Evolutionary conservation across 2,329 filamentous ascomycete species (phyloP).

Genomic region (Cladosporium velox): DNA sequence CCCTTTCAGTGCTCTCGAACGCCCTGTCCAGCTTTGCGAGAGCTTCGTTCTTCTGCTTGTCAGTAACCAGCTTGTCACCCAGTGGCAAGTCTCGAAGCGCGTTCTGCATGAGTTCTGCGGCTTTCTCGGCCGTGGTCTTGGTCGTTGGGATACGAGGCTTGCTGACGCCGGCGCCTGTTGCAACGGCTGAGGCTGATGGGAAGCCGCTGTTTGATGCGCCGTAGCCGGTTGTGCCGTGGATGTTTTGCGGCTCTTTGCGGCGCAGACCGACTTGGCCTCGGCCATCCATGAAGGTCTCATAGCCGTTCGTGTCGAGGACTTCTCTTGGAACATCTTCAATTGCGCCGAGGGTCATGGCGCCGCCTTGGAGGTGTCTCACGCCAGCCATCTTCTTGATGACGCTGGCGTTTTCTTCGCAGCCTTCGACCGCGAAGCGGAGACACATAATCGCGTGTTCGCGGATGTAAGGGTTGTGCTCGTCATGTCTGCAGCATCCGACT

Average conservation of each 20-base stretch:
- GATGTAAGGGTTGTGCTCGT: conserved; percentile 91
- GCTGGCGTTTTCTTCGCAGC: conserved; percentile 70
- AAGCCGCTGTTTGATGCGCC: conserved; percentile 10
- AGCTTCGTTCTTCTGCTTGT: conserved; percentile 47
- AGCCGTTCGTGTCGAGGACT: conserved; percentile 51
- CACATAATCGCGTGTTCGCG: conserved; percentile 88
- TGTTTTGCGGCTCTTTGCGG: conserved; percentile 39
- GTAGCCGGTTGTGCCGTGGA: background rate
- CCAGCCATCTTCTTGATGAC: conserved; percentile 65
- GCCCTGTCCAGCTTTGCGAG: conserved; percentile 49
- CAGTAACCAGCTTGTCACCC: conserved; percentile 40
- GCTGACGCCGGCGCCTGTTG: conserved; percentile 15
- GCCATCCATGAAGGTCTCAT: conserved; percentile 53
- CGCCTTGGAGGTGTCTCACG: conserved; percentile 20
- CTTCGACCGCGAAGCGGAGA: conserved; percentile 71
- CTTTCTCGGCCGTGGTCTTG: conserved; percentile 42
- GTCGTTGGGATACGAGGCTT: conserved; percentile 24
- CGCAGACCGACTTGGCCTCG: conserved; percentile 52
- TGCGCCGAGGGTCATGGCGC: conserved; percentile 11
- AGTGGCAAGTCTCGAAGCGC: conserved; percentile 49
- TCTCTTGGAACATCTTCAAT: conserved; percentile 45
- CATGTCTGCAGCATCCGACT: conserved; percentile 85
- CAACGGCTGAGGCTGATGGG: conserved; percentile 16
- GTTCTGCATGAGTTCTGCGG: conserved; percentile 51
- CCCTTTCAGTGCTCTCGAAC: conserved; percentile 35